Evolutionary conservation across 441 rosid genomes (phyloP), one percentile per base, ranked within the genome.

Genomic region (Adansonia gregorii): DNA sequence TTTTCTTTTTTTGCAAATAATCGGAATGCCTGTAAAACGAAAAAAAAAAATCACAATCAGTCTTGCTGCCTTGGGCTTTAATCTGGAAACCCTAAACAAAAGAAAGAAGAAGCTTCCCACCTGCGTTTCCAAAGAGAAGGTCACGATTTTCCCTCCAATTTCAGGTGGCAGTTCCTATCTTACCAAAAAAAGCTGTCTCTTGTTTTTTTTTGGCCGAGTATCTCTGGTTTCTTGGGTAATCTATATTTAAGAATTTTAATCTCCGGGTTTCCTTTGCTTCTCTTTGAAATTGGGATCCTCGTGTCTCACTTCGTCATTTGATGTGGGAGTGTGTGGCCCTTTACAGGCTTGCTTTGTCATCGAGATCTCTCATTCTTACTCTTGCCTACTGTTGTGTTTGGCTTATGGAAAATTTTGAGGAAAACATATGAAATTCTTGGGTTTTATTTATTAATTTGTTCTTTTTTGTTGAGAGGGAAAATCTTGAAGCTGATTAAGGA

Each of bases 61-160:
- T 19, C 2, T 56, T 17, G 10, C 20, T 22, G n/a, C 27, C 15
- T 11, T 24, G 66, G 66, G 66, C 27, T 60, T 41, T 39, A 60
- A 24, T 31, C 66, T 60, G n/a, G 39, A 24, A 60, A 60, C 41
- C 66, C 66, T 60, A 60, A 60, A 24, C 41, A 60, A 60, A 60
- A 31, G 66, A 9, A 24, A 24, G 66, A 24, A 24, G 66, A 60
- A 60, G 41, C 41, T 60, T 54, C 20, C 19, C 39, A 35, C 41
- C 17, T 52, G 66, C 12, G 17, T 60, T 60, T 60, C 31, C 3
- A 59, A 60, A 24, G 10, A 24, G 24, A 10, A 10, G 2, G 65
- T 24, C n/a, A 24, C 31, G 41, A 60, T 24, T 60, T 60, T 60
- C 66, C 66, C 66, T 60, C 66, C 66, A 11, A 22, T 56, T 56